Conservation (phyloP, 805 yeast genomes). For the Candida sonorensis region DNA sequence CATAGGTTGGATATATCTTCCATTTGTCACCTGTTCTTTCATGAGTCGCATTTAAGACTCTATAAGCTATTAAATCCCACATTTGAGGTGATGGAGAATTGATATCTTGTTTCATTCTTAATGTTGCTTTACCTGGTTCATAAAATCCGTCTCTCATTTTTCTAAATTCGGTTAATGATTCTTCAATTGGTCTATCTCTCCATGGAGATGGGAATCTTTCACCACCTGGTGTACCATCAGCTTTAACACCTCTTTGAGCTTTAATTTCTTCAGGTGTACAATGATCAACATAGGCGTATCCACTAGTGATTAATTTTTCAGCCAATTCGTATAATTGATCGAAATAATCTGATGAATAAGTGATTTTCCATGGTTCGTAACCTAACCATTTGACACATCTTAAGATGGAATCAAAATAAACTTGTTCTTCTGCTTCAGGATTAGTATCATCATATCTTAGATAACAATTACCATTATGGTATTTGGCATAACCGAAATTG, state of each 20-base stretch:
- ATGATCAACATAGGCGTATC: slow-evolving; percentile 85
- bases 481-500: slow-evolving; percentile 94
- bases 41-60: slow-evolving; percentile 88
- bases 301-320: slow-evolving; percentile 64
- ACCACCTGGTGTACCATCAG: slow-evolving; percentile 92
- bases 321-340: slow-evolving; percentile 85
- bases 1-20: slow-evolving; percentile 98
- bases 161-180: slow-evolving; percentile 74
- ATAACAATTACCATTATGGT: slow-evolving; percentile 80
- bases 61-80: slow-evolving; percentile 99
- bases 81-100: slow-evolving; percentile 91
- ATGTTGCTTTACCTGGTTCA: slow-evolving; percentile 84
- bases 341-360: slow-evolving; percentile 94
- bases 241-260: slow-evolving; percentile 81
- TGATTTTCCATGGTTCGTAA: slow-evolving; percentile 85
- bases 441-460: slow-evolving; percentile 95
- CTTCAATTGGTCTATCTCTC: slow-evolving; percentile 65
- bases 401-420: slow-evolving; percentile 75
- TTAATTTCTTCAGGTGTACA: slow-evolving; percentile 90
- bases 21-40: slow-evolving; percentile 96
- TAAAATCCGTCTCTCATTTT: slow-evolving; percentile 88
- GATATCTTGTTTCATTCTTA: slow-evolving; percentile 95
- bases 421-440: slow-evolving; percentile 97
- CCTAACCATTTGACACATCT: slow-evolving; percentile 93
- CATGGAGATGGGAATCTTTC: slow-evolving; percentile 79